Evolutionary conservation across 768 basidiomycete genomes (phyloP).

Genomic region (Paxillus ammoniavirescens): DNA sequence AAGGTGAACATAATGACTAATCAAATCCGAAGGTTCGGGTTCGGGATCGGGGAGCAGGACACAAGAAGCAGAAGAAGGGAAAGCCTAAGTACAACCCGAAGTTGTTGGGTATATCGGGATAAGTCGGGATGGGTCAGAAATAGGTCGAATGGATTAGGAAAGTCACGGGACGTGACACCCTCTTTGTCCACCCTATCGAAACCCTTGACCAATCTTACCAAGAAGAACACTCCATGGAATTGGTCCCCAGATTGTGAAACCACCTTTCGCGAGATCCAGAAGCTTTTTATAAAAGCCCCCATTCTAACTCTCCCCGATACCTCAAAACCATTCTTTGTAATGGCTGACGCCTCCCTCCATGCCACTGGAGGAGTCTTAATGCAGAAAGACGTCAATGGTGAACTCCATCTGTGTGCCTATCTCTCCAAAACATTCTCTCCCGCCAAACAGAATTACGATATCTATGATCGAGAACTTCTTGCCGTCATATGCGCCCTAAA

Average conservation of each 20-base stretch:
- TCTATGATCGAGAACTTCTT: constrained; percentile 34
- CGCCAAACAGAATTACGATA: constrained; percentile 46
- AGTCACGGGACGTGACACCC: too few relatives aligned
- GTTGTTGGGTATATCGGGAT: too few relatives aligned
- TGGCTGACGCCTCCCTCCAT: neutral
- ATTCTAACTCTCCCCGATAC: constrained; percentile 1
- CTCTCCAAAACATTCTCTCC: neutral
- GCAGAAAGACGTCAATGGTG: neutral
- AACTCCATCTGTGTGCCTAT: neutral
- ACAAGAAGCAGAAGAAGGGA: too few relatives aligned
- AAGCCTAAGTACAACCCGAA: too few relatives aligned
- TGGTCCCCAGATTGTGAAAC: neutral
- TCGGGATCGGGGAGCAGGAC: too few relatives aligned
- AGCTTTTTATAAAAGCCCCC: neutral
- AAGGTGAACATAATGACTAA: too few relatives aligned
- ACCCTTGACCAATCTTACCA: constrained; percentile 10
- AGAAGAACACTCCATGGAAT: neutral
- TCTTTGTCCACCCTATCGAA: constrained; percentile 31
- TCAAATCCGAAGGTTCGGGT: too few relatives aligned
- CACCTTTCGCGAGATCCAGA: neutral
- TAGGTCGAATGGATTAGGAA: too few relatives aligned
- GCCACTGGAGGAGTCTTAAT: neutral
- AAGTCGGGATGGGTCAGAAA: too few relatives aligned
- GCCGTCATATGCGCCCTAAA: neutral
- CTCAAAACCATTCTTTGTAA: neutral